A percentile compares a stretch with the other conserved stretches of the same genome.
phyloP scores from a whole-genome alignment of 257 asterid genomes.

The Nyctanthes arbortristis region DNA sequence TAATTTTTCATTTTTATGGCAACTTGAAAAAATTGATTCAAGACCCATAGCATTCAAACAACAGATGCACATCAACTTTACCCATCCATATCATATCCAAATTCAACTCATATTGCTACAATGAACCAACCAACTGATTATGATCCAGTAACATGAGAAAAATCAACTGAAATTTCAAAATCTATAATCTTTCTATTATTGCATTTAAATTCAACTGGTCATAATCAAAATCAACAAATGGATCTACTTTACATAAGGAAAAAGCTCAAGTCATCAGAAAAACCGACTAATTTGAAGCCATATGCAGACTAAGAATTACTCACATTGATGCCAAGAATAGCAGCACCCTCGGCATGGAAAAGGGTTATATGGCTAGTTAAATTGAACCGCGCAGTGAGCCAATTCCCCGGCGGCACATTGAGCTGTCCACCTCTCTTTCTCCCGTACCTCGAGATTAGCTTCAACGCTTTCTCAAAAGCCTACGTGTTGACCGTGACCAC shows the following conservation, averaged over 20 bases:
- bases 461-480: slow-evolving; percentile 71
- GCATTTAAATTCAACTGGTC: not conserved
- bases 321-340: slow-evolving; percentile 71
- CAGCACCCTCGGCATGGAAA: slow-evolving; percentile 76
- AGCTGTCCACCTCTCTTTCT: slow-evolving; percentile 78
- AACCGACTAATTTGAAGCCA: no score
- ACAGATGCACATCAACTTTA: not conserved
- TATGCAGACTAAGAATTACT: slow-evolving; percentile 32
- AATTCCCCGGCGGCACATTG: slow-evolving; percentile 69
- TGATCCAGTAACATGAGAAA: not conserved
- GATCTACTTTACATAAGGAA: slow-evolving; percentile 1
- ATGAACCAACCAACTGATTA: not conserved
- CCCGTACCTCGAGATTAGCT: slow-evolving; percentile 56
- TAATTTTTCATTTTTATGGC: not conserved
- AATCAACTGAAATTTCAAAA: slow-evolving; percentile 2
- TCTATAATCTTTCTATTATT: not conserved
- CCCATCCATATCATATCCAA: not conserved
- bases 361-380: slow-evolving; percentile 83
- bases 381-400: slow-evolving; percentile 88
- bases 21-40: not conserved
- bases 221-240: slow-evolving; percentile 7
- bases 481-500: slow-evolving; percentile 62
- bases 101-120: slow-evolving; percentile 8
- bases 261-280: slow-evolving; percentile 24
- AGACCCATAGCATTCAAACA: not conserved